Base-by-base conservation (phyloP, 495 filamentous ascomycete genomes). In the Trichocladium antarcticum region DNA sequence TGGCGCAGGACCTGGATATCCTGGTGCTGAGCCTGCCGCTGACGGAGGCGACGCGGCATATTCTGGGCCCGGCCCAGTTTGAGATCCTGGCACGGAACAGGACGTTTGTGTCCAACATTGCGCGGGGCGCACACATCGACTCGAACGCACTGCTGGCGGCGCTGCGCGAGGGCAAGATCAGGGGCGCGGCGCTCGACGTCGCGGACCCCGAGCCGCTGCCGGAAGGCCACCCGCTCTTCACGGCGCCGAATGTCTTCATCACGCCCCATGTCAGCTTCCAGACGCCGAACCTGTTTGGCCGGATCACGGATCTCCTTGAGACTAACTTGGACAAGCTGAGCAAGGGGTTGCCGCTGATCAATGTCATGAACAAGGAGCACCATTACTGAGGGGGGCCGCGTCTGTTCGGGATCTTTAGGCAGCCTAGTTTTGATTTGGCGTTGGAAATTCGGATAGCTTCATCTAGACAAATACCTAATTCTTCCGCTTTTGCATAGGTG, bases 181-280 rank as follows among this genome's bases (percentile, higher is more conserved):
- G 78, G 22, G 87, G 85, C 17, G 78, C 87, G 9, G 85, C 85
- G 37, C 61, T 94, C 35, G 89, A 95, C 66, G 89, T 94, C 0
- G 85, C 87, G 31, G 87, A 92, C 46, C 86, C 86, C 0, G 89
- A 95, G 57, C 88, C 88, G 0, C 59, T 95, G 54, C 84, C 85
- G 0, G 51, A 68, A 21, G 80, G 83, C 9, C 75, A 81, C 62
- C 75, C 80, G 48, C 61, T 95, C 28, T 92, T 85, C 79, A 76
- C 74, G n/a, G 67, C 80, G 55, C 72, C 77, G 49, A 89, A 90
- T 68, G 71, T 84, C 20, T 74, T 81, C 39, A 74, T 94, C 44
- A 89, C 84, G 51, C 88, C 88, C 27, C 88, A 95, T 74, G 66
- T 88, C 15, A 87, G 84, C 63, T 77, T 81, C 1, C 38, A 72